phyloP scores from a whole-genome alignment of 257 asterid genomes.

The Solanum ahanhuiri region DNA sequence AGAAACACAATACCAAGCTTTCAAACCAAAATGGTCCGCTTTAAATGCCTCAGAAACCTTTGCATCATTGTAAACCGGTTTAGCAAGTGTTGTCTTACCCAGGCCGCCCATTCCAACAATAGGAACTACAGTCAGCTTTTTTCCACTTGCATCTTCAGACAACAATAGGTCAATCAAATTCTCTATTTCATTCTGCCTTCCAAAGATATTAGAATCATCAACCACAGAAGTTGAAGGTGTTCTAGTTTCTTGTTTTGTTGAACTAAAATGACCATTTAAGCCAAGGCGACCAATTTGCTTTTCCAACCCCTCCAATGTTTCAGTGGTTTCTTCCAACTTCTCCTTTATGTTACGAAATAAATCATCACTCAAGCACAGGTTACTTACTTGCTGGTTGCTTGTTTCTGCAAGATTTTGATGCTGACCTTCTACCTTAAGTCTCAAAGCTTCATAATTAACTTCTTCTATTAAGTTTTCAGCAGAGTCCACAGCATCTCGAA shows the following conservation, averaged over 20 bases:
- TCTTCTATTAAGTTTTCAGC: not conserved
- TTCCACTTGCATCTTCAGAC: not conserved
- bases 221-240: too few species aligned
- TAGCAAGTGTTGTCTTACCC: conserved; percentile 8
- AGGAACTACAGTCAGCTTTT: not conserved
- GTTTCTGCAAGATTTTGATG: not conserved
- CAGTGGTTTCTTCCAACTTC: not conserved
- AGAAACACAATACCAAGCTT: conserved; percentile 12
- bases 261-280: not conserved
- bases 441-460: not conserved
- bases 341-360: not conserved
- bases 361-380: not conserved
- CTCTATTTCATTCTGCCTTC: conserved; percentile 1
- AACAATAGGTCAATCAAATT: not conserved
- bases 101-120: not conserved
- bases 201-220: not conserved
- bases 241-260: not conserved
- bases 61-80: not conserved
- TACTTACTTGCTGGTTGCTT: not conserved
- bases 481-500: too few species aligned
- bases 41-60: too few species aligned
- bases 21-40: not conserved
- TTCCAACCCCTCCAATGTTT: not conserved
- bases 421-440: not conserved
- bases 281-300: not conserved